Percentiles rank a stretch among this genome's conserved stretches.
Conservation (phyloP, 1,139 yeast species). For the Yamadazyma oceani region DNA sequence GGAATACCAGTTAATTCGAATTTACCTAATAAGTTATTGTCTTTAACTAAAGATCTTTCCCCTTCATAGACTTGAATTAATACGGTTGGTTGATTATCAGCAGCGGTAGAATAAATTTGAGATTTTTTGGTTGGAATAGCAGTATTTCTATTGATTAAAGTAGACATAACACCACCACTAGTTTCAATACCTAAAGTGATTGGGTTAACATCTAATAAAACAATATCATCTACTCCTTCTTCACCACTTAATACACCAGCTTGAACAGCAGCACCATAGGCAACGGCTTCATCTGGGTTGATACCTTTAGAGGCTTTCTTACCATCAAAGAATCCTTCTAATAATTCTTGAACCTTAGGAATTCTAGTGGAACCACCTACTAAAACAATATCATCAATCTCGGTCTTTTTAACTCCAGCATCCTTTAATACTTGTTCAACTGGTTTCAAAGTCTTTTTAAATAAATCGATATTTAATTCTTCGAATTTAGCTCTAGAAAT, state of each 20-base stretch:
- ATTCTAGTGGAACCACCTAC: conserved; percentile 99
- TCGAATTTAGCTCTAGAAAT: conserved; percentile 94
- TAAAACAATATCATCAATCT: conserved; percentile 86
- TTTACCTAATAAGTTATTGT: conserved; percentile 46
- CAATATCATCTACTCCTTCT: conserved; percentile 50
- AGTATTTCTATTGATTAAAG: conserved; percentile 48
- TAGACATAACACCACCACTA: conserved; percentile 51
- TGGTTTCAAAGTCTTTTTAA: conserved; percentile 88
- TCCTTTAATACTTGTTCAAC: conserved; percentile 92
- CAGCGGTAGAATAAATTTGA: conserved; percentile 48
- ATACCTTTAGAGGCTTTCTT: conserved; percentile 95
- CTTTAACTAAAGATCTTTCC: conserved; percentile 49
- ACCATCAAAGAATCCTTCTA: conserved; percentile 85
- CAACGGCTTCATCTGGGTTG: conserved; percentile 80
- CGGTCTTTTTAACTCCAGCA: conserved; percentile 78
- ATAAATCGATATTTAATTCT: conserved; percentile 83
- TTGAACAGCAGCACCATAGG: conserved; percentile 65
- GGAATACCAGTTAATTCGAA: conserved; percentile 50
- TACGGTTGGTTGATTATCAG: conserved; percentile 50
- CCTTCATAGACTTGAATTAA: conserved; percentile 50
- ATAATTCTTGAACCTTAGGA: conserved; percentile 92
- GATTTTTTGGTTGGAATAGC: conserved; percentile 51
- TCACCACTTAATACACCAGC: conserved; percentile 92
- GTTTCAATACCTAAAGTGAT: conserved; percentile 52
- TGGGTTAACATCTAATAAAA: conserved; percentile 49